Evolutionary conservation across 2,329 filamentous ascomycete species (phyloP), one percentile per base, ranked within the genome.

Genomic region (Plectosphaerella plurivora): DNA sequence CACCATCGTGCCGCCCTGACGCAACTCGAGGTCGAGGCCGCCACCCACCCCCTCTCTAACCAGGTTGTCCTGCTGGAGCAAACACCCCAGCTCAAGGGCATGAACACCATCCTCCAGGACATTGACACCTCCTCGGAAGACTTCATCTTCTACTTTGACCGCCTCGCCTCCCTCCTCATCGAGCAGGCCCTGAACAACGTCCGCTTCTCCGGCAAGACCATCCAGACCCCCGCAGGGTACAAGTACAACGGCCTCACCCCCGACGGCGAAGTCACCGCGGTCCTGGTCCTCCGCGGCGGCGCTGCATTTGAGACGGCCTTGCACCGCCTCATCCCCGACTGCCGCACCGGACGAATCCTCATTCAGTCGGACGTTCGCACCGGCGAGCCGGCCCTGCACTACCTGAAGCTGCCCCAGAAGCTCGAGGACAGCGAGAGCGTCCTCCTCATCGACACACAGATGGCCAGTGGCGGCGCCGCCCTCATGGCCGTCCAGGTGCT

Each of bases 401-500:
- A 92, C 65, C 79, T 92, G 54, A 89, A 89, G 58, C 75, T 99
- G 4, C 88, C 90, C 0, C 75, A 81, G 3, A 81, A 90, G 55
- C 88, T 97, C 52, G 73, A 81, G 54, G 69, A 80, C 42, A 88
- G 96, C 64, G 86, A 89, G 58, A 87, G 87, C 48, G 91, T 99
- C 16, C 75, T 99, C 55, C 76, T 99, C 8, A 75, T 97, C 18
- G 94, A 97, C 68, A 87, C 92, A 14, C 94, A 99, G 66, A 97
- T 97, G 88, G 91, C 90, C 24, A 92, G 87, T 55, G 94, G 94
- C 44, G 93, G 92, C 36, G 82, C 84, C 15, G 83, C 83, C 1
- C 74, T 99, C 53, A 99, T 99, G 94, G 91, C 94, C 1, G 92
- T 97, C 42, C 88, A 94, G 64, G 90, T 97, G n/a, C 75, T 99